Evolutionary conservation across 306 rosid genomes (phyloP).

Genomic region (Quercus wislizeni): DNA sequence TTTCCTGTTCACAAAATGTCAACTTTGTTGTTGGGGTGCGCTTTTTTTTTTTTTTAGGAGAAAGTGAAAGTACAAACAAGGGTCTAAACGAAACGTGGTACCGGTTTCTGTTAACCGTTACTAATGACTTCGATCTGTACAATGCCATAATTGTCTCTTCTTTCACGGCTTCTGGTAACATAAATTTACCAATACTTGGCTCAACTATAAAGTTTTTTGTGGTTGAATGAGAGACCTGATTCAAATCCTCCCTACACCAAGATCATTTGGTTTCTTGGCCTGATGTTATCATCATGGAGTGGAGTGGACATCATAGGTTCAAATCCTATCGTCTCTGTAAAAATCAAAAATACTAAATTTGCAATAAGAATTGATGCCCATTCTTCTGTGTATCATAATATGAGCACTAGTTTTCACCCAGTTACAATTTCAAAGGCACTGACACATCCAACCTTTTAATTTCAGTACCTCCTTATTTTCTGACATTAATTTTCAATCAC

Average conservation of each 20-base stretch:
- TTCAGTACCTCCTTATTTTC: no score
- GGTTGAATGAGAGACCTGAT: no score
- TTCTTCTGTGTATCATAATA: background rate
- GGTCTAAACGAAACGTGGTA: background rate
- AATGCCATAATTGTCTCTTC: background rate
- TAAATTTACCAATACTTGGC: no score
- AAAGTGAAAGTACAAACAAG: background rate
- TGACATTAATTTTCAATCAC: background rate
- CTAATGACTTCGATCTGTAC: background rate
- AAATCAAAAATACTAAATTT: background rate
- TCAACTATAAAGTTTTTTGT: no score
- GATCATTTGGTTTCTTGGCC: no score
- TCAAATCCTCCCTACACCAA: no score
- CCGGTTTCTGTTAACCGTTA: background rate
- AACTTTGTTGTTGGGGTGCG: background rate
- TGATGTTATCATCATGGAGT: no score
- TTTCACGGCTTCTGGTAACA: background rate
- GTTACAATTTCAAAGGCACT: background rate
- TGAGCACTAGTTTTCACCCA: background rate
- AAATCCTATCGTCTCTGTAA: no score
- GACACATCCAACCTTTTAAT: no score
- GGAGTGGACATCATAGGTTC: no score
- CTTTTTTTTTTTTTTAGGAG: background rate
- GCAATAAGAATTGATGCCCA: background rate
- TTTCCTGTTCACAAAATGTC: background rate